Conservation (phyloP, 352 stramenopile species). For the Phytophthora tubulina region DNA sequence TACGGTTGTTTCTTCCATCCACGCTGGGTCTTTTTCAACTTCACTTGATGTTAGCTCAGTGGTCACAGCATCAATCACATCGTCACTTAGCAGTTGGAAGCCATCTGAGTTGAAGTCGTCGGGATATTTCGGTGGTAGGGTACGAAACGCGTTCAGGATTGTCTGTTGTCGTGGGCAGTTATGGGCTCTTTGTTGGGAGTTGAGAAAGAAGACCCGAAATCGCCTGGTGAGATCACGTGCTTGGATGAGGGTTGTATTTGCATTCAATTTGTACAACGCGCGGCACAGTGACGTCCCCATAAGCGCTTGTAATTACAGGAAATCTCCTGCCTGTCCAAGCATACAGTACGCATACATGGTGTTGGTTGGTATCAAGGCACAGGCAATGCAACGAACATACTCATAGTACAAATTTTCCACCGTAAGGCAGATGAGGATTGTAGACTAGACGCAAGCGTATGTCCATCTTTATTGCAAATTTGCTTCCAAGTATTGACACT, state of each 20-base stretch:
- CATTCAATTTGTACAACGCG: background rate
- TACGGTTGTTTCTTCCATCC: slow-evolving; percentile 1
- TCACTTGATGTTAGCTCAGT: background rate
- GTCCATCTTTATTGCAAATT: too few species aligned
- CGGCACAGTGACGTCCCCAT: too few species aligned
- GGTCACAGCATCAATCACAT: background rate
- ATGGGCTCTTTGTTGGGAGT: background rate
- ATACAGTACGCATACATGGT: too few species aligned
- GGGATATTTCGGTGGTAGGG: background rate
- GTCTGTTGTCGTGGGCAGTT: background rate
- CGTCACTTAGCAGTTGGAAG: background rate
- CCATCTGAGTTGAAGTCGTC: background rate
- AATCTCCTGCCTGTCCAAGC: too few species aligned
- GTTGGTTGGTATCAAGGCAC: too few species aligned
- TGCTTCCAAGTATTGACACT: too few species aligned
- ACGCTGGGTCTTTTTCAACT: background rate
- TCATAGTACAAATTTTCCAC: too few species aligned
- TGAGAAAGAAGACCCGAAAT: background rate
- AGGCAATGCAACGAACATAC: too few species aligned
- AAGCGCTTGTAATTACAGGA: too few species aligned
- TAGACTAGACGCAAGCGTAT: too few species aligned
- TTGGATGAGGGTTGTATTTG: background rate
- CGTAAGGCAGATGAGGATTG: too few species aligned
- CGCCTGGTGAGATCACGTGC: background rate
- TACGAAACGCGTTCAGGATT: background rate